Evolutionary conservation across 1,139 yeast species (phyloP).

Genomic region (Kazachstania sp.): DNA sequence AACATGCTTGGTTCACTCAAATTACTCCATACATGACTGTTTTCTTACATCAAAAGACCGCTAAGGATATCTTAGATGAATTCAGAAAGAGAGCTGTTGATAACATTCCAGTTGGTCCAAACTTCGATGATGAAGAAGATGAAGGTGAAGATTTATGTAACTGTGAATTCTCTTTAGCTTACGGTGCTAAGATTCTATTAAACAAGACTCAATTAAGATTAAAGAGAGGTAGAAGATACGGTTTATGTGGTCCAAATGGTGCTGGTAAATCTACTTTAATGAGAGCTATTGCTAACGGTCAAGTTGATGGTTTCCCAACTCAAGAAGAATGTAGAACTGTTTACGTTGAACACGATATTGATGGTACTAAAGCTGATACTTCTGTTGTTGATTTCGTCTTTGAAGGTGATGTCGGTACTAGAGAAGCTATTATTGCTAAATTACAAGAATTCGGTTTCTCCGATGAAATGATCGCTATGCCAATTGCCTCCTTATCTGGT

Average conservation of each 20-base stretch:
- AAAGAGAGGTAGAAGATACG: slow-evolving; percentile 99
- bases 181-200: slow-evolving; percentile 99
- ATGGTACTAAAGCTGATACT: slow-evolving; percentile 95
- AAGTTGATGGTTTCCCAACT: slow-evolving; percentile 99
- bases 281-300: slow-evolving; percentile 99
- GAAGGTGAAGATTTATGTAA: slow-evolving; percentile 99
- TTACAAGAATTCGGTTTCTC: slow-evolving; percentile 86
- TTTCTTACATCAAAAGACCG: slow-evolving; percentile 87
- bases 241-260: slow-evolving; percentile 99
- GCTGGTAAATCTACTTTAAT: slow-evolving; percentile 99
- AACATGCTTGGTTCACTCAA: slow-evolving; percentile 81
- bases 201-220: slow-evolving; percentile 98
- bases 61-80: slow-evolving; percentile 84
- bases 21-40: slow-evolving; percentile 91
- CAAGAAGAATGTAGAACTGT: slow-evolving; percentile 98
- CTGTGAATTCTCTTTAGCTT: slow-evolving; percentile 99
- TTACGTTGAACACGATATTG: slow-evolving; percentile 98
- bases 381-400: slow-evolving; percentile 85
- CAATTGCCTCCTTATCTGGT: slow-evolving; percentile 95
- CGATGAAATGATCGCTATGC: slow-evolving; percentile 84
- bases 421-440: slow-evolving; percentile 59
- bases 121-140: slow-evolving; percentile 97
- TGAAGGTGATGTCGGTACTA: slow-evolving; percentile 76
- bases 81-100: slow-evolving; percentile 94
- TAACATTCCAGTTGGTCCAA: slow-evolving; percentile 94